A percentile compares a stretch with the other conserved stretches of the same genome.
Conservation (phyloP, 2,329 filamentous ascomycete genomes). For the Elsinoe perseae region DNA sequence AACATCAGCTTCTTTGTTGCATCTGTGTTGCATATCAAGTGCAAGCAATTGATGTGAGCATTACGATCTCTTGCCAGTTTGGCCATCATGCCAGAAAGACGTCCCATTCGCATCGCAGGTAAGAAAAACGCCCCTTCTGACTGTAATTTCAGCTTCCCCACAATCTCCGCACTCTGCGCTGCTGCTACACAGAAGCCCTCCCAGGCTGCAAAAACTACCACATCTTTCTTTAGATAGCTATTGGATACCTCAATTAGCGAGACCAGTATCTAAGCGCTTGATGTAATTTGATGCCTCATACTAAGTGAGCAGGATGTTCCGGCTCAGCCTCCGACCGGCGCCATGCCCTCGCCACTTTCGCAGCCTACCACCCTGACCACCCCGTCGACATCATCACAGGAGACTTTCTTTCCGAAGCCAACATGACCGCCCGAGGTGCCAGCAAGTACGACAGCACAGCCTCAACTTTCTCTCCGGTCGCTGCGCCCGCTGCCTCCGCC, state of each 20-base stretch:
- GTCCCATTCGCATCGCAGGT: conserved; percentile 34
- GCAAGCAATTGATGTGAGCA: too few species aligned
- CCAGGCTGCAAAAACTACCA: too few species aligned
- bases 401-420: conserved; percentile 42
- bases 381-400: conserved; percentile 46
- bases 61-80: conserved; percentile 19
- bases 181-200: too few species aligned
- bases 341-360: conserved; percentile 11
- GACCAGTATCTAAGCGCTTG: too few species aligned
- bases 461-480: conserved; percentile 10
- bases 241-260: too few species aligned
- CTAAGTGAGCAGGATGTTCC: neutral
- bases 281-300: too few species aligned
- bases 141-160: neutral
- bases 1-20: neutral
- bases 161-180: too few species aligned
- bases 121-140: conserved; percentile 29
- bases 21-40: too few species aligned
- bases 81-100: conserved; percentile 39
- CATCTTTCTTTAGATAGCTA: too few species aligned
- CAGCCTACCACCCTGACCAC: conserved; percentile 6
- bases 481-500: neutral
- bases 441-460: conserved; percentile 22
- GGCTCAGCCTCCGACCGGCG: conserved; percentile 10
- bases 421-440: conserved; percentile 29